These are phyloP conservation scores for Nemophila menziesii DNA, from an alignment of 257 asterid species.

Conservation along the genomic window DNA sequence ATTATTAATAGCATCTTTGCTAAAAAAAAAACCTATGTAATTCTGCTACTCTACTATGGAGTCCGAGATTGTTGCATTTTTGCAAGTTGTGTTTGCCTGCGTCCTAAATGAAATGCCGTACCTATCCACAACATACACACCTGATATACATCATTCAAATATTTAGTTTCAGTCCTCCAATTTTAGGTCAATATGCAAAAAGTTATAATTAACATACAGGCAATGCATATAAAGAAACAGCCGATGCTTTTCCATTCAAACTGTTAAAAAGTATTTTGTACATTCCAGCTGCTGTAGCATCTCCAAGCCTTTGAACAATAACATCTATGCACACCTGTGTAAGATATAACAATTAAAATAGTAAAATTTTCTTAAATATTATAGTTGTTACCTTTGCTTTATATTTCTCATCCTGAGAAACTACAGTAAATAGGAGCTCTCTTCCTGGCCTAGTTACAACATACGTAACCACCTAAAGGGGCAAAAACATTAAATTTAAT, in stretches of 20 bases:
- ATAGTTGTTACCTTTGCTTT: constrained; percentile 67
- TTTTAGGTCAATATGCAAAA: neutral
- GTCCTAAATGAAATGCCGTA: constrained; percentile 62
- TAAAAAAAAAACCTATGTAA: neutral
- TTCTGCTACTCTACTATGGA: neutral
- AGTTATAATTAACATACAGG: constrained; percentile 40
- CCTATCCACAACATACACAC: constrained; percentile 62
- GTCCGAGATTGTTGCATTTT: constrained; percentile 31
- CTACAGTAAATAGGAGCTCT: constrained; percentile 89
- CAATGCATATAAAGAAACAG: constrained; percentile 55
- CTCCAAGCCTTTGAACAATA: constrained; percentile 91
- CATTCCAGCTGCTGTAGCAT: constrained; percentile 95
- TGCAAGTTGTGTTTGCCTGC: constrained; percentile 50
- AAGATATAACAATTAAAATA: neutral
- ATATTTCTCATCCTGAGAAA: constrained; percentile 90
- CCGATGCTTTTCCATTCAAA: constrained; percentile 45
- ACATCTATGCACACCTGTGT: constrained; percentile 90
- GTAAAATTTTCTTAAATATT: neutral
- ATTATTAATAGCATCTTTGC: neutral
- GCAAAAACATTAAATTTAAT: constrained; percentile 6
- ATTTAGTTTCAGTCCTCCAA: neutral
- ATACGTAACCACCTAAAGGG: constrained; percentile 62
- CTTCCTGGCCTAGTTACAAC: constrained; percentile 94
- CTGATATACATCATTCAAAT: constrained; percentile 21
- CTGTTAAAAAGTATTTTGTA: constrained; percentile 66